These are phyloP conservation scores for Fusarium albosuccineum DNA, from an alignment of 2,329 filamentous ascomycete species.

Conservation along the genomic window DNA sequence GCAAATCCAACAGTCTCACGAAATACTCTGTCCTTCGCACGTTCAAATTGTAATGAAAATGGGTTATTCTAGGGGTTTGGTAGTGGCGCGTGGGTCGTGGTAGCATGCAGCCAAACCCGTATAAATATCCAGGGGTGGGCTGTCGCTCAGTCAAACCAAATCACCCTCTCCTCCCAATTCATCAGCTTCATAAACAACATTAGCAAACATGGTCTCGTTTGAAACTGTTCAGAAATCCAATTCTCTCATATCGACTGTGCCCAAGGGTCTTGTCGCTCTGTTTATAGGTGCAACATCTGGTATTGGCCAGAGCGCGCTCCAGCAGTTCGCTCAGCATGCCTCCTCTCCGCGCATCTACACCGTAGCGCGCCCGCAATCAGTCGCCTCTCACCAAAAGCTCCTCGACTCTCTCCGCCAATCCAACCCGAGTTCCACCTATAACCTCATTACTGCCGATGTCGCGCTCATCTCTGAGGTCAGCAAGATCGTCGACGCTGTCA, in stretches of 20 bases:
- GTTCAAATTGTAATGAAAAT: neutral
- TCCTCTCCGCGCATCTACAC: constrained; percentile 28
- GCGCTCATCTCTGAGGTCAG: constrained; percentile 5
- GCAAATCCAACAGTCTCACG: neutral
- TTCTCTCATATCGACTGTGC: neutral
- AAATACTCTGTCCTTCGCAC: neutral
- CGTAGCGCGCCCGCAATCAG: constrained; percentile 15
- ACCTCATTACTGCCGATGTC: constrained; percentile 5
- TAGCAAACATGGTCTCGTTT: neutral
- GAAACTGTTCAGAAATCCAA: neutral
- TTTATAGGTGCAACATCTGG: constrained; percentile 35
- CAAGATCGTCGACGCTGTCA: neutral
- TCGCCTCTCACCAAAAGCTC: neutral
- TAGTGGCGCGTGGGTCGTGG: too few species aligned
- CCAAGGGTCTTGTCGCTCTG: neutral
- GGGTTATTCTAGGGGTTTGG: neutral
- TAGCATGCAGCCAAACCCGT: neutral
- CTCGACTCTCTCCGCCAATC: neutral
- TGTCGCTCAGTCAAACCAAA: neutral
- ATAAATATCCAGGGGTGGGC: neutral
- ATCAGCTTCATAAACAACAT: neutral
- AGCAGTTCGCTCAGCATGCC: constrained; percentile 19
- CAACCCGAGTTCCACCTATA: constrained; percentile 1
- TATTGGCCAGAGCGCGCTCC: constrained; percentile 30
- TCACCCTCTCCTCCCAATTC: neutral